A percentile compares a stretch with the other conserved stretches of the same genome.
Conservation (phyloP, 1,284 basidiomycete genomes). For the Apiotrichum mycotoxinovorans region DNA sequence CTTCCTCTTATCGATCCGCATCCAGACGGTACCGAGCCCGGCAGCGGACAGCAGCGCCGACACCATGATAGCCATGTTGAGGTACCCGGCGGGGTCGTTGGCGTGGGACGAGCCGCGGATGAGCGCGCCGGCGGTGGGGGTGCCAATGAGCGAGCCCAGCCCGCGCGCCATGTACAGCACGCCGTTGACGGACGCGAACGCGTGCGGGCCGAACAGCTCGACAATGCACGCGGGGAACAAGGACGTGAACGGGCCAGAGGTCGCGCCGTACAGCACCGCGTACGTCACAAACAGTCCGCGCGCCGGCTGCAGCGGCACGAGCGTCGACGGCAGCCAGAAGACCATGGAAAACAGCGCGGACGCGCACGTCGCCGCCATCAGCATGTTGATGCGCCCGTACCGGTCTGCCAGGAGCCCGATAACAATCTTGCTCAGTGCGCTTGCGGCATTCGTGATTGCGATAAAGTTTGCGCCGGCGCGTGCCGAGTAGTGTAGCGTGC, state of each 20-base stretch:
- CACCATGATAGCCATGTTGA: no score
- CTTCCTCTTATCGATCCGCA: no score
- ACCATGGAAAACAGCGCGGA: slow-evolving; percentile 31
- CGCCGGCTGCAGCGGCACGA: slow-evolving; percentile 1
- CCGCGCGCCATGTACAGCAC: slow-evolving; percentile 31
- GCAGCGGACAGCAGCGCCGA: no score
- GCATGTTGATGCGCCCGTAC: slow-evolving; percentile 43
- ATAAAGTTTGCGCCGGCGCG: slow-evolving; percentile 31
- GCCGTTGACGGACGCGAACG: slow-evolving; percentile 37
- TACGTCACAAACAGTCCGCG: slow-evolving; percentile 32
- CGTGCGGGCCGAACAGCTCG: slow-evolving; percentile 35
- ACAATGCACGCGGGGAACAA: slow-evolving; percentile 35
- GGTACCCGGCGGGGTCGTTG: no score
- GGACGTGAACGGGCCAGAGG: slow-evolving; percentile 29
- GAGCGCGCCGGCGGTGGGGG: slow-evolving; percentile 27
- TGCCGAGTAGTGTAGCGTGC: slow-evolving; percentile 22
- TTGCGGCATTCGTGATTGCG: slow-evolving; percentile 32
- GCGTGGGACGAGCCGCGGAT: no score
- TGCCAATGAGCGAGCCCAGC: slow-evolving; percentile 31
- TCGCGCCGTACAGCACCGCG: slow-evolving; percentile 29
- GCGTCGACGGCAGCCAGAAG: slow-evolving; percentile 32
- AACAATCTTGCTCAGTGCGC: slow-evolving; percentile 43
- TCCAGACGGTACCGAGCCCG: no score
- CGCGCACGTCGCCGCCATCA: slow-evolving; percentile 34
- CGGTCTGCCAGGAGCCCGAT: slow-evolving; percentile 42